A percentile compares a stretch with the other conserved stretches of the same genome.
These are phyloP conservation scores for Fusarium sp. DNA, from an alignment of 2,329 filamentous ascomycete genomes.

Conservation along the genomic window DNA sequence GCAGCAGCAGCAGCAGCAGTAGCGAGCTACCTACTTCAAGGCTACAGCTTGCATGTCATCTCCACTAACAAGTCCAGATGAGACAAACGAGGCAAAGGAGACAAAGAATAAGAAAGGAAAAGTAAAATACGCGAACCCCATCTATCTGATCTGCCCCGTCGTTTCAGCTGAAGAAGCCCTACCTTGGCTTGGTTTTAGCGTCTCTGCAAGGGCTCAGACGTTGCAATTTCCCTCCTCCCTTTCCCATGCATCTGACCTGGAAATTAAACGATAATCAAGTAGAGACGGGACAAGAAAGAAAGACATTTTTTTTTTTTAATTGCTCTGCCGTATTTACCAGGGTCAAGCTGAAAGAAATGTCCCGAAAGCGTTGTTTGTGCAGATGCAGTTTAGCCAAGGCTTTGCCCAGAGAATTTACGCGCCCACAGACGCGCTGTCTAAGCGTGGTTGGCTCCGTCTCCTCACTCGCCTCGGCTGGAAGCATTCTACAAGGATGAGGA, in stretches of 20 bases:
- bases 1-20: too few species aligned
- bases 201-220: conserved; percentile 27
- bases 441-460: conserved; percentile 16
- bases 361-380: neutral
- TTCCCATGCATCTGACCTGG: neutral
- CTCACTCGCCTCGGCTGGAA: neutral
- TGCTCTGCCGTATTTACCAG: neutral
- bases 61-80: conserved; percentile 18
- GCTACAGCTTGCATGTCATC: neutral
- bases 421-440: conserved; percentile 27
- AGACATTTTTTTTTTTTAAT: neutral
- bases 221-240: conserved; percentile 30
- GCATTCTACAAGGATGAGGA: neutral
- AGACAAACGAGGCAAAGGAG: neutral
- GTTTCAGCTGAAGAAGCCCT: conserved; percentile 20
- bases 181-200: neutral
- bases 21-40: too few species aligned
- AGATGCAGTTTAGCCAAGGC: neutral
- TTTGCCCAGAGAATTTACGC: conserved; percentile 20
- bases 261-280: neutral
- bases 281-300: neutral
- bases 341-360: neutral
- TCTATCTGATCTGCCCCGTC: neutral
- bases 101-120: neutral
- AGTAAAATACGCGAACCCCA: neutral